A percentile compares a stretch with the other conserved stretches of the same genome.
Conservation (phyloP, 75 land plant genomes). For the Sequoiadendron giganteum region DNA sequence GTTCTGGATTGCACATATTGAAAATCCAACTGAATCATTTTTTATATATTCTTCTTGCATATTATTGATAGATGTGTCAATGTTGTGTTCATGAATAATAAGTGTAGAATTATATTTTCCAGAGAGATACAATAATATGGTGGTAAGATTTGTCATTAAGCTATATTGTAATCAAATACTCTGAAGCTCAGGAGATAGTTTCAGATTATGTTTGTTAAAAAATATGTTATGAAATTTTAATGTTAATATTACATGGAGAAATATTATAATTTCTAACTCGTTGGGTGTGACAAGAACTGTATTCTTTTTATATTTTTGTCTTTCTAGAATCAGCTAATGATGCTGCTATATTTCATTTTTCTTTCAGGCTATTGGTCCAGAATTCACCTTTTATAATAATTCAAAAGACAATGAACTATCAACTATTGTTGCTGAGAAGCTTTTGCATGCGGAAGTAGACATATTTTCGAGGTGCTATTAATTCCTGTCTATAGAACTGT, state of each 20-base stretch:
- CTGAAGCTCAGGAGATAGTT: neutral
- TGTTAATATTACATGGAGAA: neutral
- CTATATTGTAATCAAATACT: neutral
- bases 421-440: conserved; percentile 46
- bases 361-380: conserved; percentile 94
- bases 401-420: conserved; percentile 40
- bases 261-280: neutral
- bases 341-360: neutral
- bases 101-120: no score
- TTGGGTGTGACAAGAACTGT: neutral
- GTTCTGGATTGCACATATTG: no score
- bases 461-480: conserved; percentile 59
- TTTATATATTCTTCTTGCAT: no score
- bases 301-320: neutral
- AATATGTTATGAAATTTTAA: neutral
- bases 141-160: neutral
- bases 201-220: neutral
- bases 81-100: no score
- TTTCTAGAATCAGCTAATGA: neutral
- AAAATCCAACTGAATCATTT: no score
- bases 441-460: conserved; percentile 82
- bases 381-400: conserved; percentile 78
- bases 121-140: no score
- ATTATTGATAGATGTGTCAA: no score
- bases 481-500: neutral